These are phyloP conservation scores for Aspergillus neoniger DNA, from an alignment of 2,329 filamentous ascomycete species.

Conservation along the genomic window DNA sequence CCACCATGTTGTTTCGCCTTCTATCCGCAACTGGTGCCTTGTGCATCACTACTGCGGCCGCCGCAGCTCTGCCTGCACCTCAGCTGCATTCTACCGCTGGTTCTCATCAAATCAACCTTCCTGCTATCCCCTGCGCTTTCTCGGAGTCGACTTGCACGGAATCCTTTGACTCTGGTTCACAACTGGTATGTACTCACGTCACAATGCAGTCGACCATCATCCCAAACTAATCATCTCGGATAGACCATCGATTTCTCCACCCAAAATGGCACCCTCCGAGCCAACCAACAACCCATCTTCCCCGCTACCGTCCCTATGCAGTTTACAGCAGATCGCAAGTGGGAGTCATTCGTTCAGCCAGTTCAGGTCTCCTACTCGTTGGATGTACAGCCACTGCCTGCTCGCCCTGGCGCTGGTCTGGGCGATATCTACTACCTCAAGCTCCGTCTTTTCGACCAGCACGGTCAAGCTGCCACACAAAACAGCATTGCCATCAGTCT, in stretches of 20 bases:
- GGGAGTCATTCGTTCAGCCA: slow-evolving; percentile 13
- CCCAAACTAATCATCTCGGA: slow-evolving; percentile 3
- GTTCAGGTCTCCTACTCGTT: slow-evolving; percentile 28
- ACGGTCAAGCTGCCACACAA: slow-evolving; percentile 29
- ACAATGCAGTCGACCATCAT: background rate
- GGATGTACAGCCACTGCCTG: slow-evolving; percentile 26
- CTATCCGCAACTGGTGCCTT: slow-evolving; percentile 1
- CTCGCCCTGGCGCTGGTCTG: slow-evolving; percentile 15
- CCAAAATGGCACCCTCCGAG: slow-evolving; percentile 29
- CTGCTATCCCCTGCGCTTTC: slow-evolving; percentile 21
- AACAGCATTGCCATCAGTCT: slow-evolving; percentile 34
- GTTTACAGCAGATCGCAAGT: slow-evolving; percentile 28
- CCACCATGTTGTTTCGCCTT: slow-evolving; percentile 19
- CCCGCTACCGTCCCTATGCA: slow-evolving; percentile 30
- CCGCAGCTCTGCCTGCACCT: slow-evolving; percentile 3
- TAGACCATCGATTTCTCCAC: slow-evolving; percentile 34
- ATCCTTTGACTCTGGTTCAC: slow-evolving; percentile 9
- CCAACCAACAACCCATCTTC: slow-evolving; percentile 33
- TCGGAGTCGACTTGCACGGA: slow-evolving; percentile 17
- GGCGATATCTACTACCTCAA: slow-evolving; percentile 26
- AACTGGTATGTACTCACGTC: slow-evolving; percentile 11
- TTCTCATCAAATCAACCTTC: slow-evolving; percentile 18
- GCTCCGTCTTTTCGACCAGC: slow-evolving; percentile 27
- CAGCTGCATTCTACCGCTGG: background rate
- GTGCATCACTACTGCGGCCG: slow-evolving; percentile 15